These are phyloP conservation scores for Ceratocystis destructans DNA, from an alignment of 2,329 filamentous ascomycete species.

Conservation along the genomic window DNA sequence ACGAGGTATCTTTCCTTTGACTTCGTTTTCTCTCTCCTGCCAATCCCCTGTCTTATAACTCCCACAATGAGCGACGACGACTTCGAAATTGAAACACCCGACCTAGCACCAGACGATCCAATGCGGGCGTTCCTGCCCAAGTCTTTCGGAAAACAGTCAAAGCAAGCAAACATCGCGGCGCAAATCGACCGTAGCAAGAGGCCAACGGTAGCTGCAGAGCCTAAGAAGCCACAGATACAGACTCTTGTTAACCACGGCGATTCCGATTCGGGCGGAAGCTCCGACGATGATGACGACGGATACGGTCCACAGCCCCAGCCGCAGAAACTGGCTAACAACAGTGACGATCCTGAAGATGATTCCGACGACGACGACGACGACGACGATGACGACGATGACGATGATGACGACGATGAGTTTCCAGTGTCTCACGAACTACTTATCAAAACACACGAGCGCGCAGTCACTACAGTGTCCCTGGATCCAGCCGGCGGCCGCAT, in stretches of 20 bases:
- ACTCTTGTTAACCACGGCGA: slow-evolving; percentile 18
- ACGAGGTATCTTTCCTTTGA: background rate
- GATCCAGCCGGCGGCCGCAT: slow-evolving; percentile 76
- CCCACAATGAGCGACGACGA: slow-evolving; percentile 39
- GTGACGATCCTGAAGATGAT: slow-evolving; percentile 33
- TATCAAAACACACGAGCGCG: slow-evolving; percentile 80
- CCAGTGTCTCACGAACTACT: slow-evolving; percentile 87
- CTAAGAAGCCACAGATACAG: slow-evolving; percentile 19
- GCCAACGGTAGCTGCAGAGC: slow-evolving; percentile 20
- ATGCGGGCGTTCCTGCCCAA: slow-evolving; percentile 66
- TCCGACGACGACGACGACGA: slow-evolving; percentile 38
- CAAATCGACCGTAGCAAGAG: slow-evolving; percentile 72
- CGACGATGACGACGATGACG: slow-evolving; percentile 47
- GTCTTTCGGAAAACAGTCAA: slow-evolving; percentile 72
- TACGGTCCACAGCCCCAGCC: slow-evolving; percentile 27
- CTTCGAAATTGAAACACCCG: slow-evolving; percentile 37
- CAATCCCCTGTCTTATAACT: background rate
- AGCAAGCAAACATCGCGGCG: slow-evolving; percentile 57
- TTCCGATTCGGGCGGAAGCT: slow-evolving; percentile 24
- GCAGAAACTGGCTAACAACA: slow-evolving; percentile 29
- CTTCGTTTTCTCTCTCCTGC: background rate
- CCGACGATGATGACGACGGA: slow-evolving; percentile 28
- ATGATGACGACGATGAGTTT: slow-evolving; percentile 55
- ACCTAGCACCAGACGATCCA: slow-evolving; percentile 49
- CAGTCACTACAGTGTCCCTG: slow-evolving; percentile 70